These are phyloP conservation scores for Rhododendron vialii DNA, from an alignment of 148 eudicot genomes.

Conservation along the genomic window DNA sequence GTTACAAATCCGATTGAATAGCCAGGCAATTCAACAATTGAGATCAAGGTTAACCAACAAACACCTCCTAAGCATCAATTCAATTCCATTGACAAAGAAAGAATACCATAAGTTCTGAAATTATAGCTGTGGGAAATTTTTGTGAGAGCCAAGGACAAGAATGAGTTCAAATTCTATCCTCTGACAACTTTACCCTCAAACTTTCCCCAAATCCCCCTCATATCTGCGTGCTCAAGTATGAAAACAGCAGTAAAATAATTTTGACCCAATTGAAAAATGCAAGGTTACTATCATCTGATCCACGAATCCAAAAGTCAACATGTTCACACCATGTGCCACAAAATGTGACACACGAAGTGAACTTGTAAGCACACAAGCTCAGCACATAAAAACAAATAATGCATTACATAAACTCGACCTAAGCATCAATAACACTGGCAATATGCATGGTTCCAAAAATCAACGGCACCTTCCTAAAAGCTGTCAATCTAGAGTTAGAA, in stretches of 20 bases:
- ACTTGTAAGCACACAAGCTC: background rate
- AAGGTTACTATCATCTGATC: background rate
- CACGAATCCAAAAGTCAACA: background rate
- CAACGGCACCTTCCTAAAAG: background rate
- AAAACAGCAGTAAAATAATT: constrained; percentile 1
- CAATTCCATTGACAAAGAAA: background rate
- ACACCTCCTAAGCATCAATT: background rate
- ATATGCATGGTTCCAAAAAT: background rate
- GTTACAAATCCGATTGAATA: background rate
- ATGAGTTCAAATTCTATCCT: background rate
- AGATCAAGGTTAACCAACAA: constrained; percentile 14
- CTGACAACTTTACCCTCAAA: background rate
- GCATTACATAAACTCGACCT: background rate
- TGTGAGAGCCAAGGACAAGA: background rate
- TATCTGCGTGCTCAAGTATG: background rate
- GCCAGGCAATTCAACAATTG: constrained; percentile 8
- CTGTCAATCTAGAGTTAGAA: background rate
- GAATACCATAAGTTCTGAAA: background rate
- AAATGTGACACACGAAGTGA: background rate
- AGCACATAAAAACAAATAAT: background rate
- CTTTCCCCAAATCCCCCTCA: background rate
- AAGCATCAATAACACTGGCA: background rate
- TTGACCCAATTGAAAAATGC: background rate
- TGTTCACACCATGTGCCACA: background rate
- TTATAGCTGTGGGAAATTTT: background rate